Base-by-base conservation (phyloP, 345 rosid species). In the Pistacia integerrima region DNA sequence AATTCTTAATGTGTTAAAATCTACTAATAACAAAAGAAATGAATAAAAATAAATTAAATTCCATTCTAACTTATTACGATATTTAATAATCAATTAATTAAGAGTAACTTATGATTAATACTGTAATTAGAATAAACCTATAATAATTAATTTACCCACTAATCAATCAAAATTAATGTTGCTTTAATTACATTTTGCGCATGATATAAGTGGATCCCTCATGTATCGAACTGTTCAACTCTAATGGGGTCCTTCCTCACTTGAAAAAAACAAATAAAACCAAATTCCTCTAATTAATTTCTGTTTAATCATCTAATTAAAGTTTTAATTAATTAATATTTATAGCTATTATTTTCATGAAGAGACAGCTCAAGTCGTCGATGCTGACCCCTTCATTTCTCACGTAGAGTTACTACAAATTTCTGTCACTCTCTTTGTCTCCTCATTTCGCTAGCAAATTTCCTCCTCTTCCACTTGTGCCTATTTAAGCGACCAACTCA, bases 291-390 rank as follows among this genome's bases (percentile, higher is more conserved):
- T 52, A n/a, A 41, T 41, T 41, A 41, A 41, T 41, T 1, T 41
- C 6, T 41, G 1, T 5, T 41, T 41, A 41, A 41, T 41, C 46
- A 6, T 5, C 8, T 41, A 7, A 41, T 6, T 41, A 41, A 8
- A 41, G 46, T 8, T 41, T 41, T 41, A 41, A 41, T 41, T 5
- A 41, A 41, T 41, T 41, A 41, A 7, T 41, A 41, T 41, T 7
- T 41, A 41, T 5, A 7, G 46, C 46, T 7, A 41, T 41, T 5
- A 41, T 64, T 80, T 72, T 75, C 78, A 82, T 77, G 82, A 77
- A 60, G 25, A 72, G 87, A 82, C 87, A 82, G 64, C 51, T 55
- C 69, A 77, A 80, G 84, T 83, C 88, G 85, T 44, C 76, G 90
- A 87, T 61, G 76, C 48, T n/a, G 87, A 87, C 87, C 62, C 41